Evolutionary conservation across 2,329 filamentous ascomycete genomes (phyloP).

Genomic region (Hortaea sp.): DNA sequence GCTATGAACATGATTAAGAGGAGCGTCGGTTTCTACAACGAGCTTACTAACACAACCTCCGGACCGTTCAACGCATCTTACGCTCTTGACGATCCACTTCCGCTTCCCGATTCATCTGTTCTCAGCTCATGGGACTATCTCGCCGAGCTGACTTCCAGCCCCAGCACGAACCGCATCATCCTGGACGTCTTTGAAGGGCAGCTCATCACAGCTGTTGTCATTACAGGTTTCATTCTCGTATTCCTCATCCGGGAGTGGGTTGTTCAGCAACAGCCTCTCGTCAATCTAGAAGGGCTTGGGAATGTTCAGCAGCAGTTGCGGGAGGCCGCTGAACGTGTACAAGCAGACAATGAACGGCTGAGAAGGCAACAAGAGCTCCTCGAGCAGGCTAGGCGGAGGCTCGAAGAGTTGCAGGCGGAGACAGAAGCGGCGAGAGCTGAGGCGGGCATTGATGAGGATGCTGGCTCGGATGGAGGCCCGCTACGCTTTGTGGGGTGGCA

Average conservation of each 20-base stretch:
- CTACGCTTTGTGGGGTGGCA: conserved; percentile 18
- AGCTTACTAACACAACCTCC: background rate
- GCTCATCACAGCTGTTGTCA: conserved; percentile 82
- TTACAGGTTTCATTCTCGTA: conserved; percentile 90
- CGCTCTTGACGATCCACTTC: background rate
- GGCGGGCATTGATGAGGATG: background rate
- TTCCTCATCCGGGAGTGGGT: conserved; percentile 97
- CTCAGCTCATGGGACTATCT: conserved; percentile 30
- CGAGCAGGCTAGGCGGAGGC: conserved; percentile 15
- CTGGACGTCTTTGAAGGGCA: conserved; percentile 85
- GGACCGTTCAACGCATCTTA: background rate
- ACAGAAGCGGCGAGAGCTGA: conserved; percentile 3
- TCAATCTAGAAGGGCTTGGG: conserved; percentile 44
- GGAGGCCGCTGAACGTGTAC: conserved; percentile 17
- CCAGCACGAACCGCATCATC: conserved; percentile 64
- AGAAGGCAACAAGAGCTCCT: conserved; percentile 18
- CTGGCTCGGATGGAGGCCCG: conserved; percentile 5
- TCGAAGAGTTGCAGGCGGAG: conserved; percentile 16
- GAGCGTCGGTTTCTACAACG: conserved; percentile 1
- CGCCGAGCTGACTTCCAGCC: conserved; percentile 58
- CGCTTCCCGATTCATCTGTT: conserved; percentile 16
- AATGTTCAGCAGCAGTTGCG: conserved; percentile 15
- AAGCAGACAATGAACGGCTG: conserved; percentile 17
- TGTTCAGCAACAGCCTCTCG: conserved; percentile 89
- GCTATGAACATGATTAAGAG: conserved; percentile 1